Conservation (phyloP, 176 grass and related monocot genomes). For the Musa itinerans region DNA sequence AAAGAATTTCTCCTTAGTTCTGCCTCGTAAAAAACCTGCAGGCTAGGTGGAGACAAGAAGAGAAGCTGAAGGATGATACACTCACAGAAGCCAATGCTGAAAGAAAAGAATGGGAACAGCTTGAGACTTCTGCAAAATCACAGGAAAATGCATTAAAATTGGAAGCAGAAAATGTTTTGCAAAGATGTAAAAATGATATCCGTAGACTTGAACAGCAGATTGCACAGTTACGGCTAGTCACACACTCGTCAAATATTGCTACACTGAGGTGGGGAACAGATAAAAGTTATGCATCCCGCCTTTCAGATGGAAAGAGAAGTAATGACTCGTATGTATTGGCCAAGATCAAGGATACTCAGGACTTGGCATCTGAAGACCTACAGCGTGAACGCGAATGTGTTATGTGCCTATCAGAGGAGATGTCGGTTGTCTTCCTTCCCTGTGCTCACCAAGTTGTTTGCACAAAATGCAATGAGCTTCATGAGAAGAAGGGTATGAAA, state of each 20-base stretch:
- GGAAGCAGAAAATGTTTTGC: slow-evolving; percentile 31
- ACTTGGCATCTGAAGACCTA: slow-evolving; percentile 19
- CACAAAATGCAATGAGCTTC: slow-evolving; percentile 34
- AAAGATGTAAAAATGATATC: slow-evolving; percentile 31
- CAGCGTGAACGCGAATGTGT: slow-evolving; percentile 40
- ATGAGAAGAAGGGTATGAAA: slow-evolving; percentile 33
- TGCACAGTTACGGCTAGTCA: neutral
- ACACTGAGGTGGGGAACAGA: neutral
- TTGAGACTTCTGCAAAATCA: slow-evolving; percentile 30
- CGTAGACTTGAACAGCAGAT: slow-evolving; percentile 29
- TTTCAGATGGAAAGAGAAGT: slow-evolving; percentile 17
- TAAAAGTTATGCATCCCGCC: slow-evolving; percentile 6
- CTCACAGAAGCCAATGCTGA: slow-evolving; percentile 17
- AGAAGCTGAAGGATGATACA: slow-evolving; percentile 28
- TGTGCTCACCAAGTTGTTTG: slow-evolving; percentile 47
- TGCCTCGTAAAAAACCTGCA: slow-evolving; percentile 6
- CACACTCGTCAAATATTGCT: slow-evolving; percentile 1
- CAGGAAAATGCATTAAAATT: slow-evolving; percentile 25
- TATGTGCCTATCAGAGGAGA: slow-evolving; percentile 44
- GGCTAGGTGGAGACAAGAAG: slow-evolving; percentile 31
- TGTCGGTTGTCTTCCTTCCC: slow-evolving; percentile 51
- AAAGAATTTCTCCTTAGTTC: neutral
- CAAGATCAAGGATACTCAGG: slow-evolving; percentile 15
- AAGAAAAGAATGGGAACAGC: slow-evolving; percentile 27
- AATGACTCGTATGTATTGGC: slow-evolving; percentile 2